These are phyloP conservation scores for Liriodendron chinense DNA, from an alignment of 164 flowering plant genomes.

Conservation along the genomic window DNA sequence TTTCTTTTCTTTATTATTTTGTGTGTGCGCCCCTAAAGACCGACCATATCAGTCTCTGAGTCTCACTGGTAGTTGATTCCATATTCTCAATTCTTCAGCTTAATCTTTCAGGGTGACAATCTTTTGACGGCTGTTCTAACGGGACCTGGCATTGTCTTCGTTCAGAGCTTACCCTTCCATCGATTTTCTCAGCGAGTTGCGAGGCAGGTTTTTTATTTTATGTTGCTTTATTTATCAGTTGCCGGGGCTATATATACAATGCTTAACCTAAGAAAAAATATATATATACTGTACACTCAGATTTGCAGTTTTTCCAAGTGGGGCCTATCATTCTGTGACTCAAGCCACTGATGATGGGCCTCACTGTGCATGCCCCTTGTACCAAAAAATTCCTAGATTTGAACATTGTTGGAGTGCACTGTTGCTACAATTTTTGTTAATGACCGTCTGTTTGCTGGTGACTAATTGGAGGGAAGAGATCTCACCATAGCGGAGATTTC, in stretches of 20 bases:
- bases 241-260: not conserved
- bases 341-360: not conserved
- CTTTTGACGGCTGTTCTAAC: constrained; percentile 63
- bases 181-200: constrained; percentile 82
- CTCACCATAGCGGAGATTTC: too few species aligned
- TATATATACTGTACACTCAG: too few species aligned
- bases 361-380: too few species aligned
- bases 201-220: constrained; percentile 33
- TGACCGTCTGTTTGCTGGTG: too few species aligned
- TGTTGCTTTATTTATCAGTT: not conserved
- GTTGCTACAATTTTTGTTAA: too few species aligned
- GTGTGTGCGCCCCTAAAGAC: not conserved
- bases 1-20: not conserved
- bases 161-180: constrained; percentile 86
- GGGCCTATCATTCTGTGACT: too few species aligned
- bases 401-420: too few species aligned
- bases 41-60: not conserved
- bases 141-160: constrained; percentile 88
- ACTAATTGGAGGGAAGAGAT: too few species aligned
- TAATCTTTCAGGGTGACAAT: constrained; percentile 59
- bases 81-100: not conserved
- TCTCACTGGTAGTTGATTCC: not conserved
- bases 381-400: too few species aligned
- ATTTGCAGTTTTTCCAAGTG: too few species aligned
- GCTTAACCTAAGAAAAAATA: too few species aligned